phyloP scores from a whole-genome alignment of 2,329 filamentous ascomycete genomes.

The Fonsecaea multimorphosa region DNA sequence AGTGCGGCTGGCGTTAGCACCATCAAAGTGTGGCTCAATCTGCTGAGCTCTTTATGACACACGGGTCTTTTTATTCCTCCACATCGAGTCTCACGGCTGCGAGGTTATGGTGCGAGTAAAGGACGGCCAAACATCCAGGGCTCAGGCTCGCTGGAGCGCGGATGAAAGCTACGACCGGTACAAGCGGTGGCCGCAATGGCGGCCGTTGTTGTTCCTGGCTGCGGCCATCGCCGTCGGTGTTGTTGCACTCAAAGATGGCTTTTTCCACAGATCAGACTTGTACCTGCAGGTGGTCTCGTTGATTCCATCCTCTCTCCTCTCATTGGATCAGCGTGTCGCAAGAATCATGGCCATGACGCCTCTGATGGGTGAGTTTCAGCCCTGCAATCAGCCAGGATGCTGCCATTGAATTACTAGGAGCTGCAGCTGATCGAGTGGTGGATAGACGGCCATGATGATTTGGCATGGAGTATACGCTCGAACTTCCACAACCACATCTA shows the following conservation, averaged over 20 bases:
- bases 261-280: not conserved
- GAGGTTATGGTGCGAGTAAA: not conserved
- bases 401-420: too few species aligned
- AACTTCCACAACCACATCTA: conserved; percentile 79
- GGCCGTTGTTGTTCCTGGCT: conserved; percentile 6
- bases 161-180: conserved; percentile 18
- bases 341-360: conserved; percentile 55
- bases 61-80: not conserved
- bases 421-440: too few species aligned
- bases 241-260: not conserved
- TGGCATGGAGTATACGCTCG: conserved; percentile 73
- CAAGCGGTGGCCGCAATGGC: conserved; percentile 8
- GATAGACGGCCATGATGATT: conserved; percentile 85
- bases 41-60: not conserved
- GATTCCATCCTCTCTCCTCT: conserved; percentile 21
- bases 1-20: not conserved
- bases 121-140: not conserved
- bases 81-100: not conserved
- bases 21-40: not conserved
- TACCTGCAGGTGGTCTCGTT: conserved; percentile 7
- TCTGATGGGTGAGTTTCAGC: conserved; percentile 54
- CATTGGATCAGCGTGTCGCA: conserved; percentile 49
- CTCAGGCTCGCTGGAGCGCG: not conserved
- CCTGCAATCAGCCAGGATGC: too few species aligned
- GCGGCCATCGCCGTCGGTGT: not conserved